phyloP scores from a whole-genome alignment of 768 basidiomycete genomes.

The Tricholoma saponaceum region DNA sequence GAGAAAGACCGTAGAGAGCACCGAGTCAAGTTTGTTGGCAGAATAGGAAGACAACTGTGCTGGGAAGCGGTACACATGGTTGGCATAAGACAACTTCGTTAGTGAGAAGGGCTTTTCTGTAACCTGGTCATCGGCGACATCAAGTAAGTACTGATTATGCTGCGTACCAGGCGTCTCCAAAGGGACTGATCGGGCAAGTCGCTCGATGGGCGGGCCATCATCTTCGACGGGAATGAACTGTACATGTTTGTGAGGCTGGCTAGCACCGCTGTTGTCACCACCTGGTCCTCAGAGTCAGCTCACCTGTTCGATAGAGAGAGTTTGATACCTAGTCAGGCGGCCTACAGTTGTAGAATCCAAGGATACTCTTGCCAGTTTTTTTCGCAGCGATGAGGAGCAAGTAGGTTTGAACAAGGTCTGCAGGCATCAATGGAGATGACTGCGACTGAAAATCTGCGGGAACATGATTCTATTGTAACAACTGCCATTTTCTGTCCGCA shows the following conservation, averaged over 20 bases:
- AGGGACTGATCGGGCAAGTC: slow-evolving; percentile 50
- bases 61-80: slow-evolving; percentile 67
- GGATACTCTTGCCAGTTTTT: slow-evolving; percentile 51
- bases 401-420: slow-evolving; percentile 77
- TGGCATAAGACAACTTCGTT: slow-evolving; percentile 69
- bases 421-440: slow-evolving; percentile 71
- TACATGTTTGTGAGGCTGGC: slow-evolving; percentile 89
- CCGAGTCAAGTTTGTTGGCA: slow-evolving; percentile 42
- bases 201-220: slow-evolving; percentile 75
- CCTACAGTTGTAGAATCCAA: slow-evolving; percentile 95
- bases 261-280: slow-evolving; percentile 78
- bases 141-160: not conserved
- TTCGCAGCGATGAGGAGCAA: slow-evolving; percentile 66
- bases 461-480: not conserved
- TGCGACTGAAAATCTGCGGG: slow-evolving; percentile 72
- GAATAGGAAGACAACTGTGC: slow-evolving; percentile 31
- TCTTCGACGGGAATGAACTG: slow-evolving; percentile 72
- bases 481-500: slow-evolving; percentile 9
- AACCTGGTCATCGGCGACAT: slow-evolving; percentile 2
- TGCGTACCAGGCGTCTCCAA: slow-evolving; percentile 56
- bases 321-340: too few species aligned
- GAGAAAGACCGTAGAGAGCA: slow-evolving; percentile 60
- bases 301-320: not conserved
- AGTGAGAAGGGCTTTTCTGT: slow-evolving; percentile 74
- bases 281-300: slow-evolving; percentile 34